Conservation (phyloP, 1,284 basidiomycete species). For the Retiboletus fuscus region DNA sequence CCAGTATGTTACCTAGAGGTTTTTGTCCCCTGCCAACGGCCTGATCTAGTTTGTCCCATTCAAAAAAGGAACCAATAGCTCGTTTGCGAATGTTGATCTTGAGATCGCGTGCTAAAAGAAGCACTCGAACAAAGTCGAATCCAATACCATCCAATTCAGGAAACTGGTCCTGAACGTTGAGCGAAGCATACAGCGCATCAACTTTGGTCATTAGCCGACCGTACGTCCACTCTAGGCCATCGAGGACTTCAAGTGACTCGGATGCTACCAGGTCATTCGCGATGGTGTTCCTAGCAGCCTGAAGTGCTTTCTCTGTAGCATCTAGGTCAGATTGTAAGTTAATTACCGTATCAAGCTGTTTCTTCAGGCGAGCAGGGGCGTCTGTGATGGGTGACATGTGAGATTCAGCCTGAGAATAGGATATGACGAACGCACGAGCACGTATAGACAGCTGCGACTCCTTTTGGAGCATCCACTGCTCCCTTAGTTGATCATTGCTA, state of each 20-base stretch:
- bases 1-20: conserved; percentile 44
- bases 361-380: conserved; percentile 49
- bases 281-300: too few species aligned
- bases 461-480: conserved; percentile 49
- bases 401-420: too few species aligned
- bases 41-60: conserved; percentile 53
- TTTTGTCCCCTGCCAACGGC: conserved; percentile 50
- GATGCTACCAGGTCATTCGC: background rate
- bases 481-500: conserved; percentile 28
- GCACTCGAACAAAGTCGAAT: conserved; percentile 48
- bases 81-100: conserved; percentile 54
- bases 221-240: conserved; percentile 36
- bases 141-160: conserved; percentile 48
- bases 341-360: conserved; percentile 52
- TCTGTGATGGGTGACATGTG: conserved; percentile 38
- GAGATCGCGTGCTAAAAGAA: conserved; percentile 51
- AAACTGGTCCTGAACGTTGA: conserved; percentile 51
- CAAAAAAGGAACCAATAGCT: conserved; percentile 52
- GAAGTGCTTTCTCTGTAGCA: too few species aligned
- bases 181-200: conserved; percentile 34
- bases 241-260: conserved; percentile 14
- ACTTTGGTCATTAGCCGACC: conserved; percentile 25
- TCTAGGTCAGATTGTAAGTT: too few species aligned
- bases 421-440: conserved; percentile 35
- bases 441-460: conserved; percentile 46